Evolutionary conservation across 805 yeast species (phyloP).

Genomic region (Kurtzmaniella cleridarum): DNA sequence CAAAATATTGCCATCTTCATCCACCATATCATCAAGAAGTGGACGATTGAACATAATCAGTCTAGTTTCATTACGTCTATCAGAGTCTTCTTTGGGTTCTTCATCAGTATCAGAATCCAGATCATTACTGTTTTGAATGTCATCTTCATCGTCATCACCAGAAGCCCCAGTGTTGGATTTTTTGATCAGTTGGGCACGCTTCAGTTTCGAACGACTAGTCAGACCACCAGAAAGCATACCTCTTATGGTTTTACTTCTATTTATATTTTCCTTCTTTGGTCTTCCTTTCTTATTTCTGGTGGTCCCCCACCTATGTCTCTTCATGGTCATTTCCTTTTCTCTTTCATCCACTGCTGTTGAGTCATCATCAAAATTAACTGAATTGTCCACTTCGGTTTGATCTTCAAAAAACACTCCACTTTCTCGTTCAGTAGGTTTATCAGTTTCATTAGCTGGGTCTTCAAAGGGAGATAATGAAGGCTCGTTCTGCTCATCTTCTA

Average conservation of each 20-base stretch:
- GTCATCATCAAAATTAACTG: not conserved
- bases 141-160: slow-evolving; percentile 20
- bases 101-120: slow-evolving; percentile 16
- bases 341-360: slow-evolving; percentile 14
- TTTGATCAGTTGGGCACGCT: slow-evolving; percentile 10
- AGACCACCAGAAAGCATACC: slow-evolving; percentile 21
- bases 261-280: slow-evolving; percentile 44
- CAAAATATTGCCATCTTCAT: slow-evolving; percentile 54
- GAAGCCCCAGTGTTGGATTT: slow-evolving; percentile 2
- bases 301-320: slow-evolving; percentile 88
- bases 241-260: slow-evolving; percentile 56
- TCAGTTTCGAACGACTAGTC: slow-evolving; percentile 8
- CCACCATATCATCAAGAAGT: slow-evolving; percentile 53
- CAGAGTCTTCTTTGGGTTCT: slow-evolving; percentile 23
- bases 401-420: not conserved
- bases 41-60: slow-evolving; percentile 54
- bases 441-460: too few relatives aligned
- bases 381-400: too few relatives aligned
- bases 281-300: slow-evolving; percentile 69
- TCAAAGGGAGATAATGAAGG: too few relatives aligned
- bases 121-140: slow-evolving; percentile 22
- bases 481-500: slow-evolving; percentile 21
- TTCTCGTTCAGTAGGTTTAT: not conserved
- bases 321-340: slow-evolving; percentile 49
- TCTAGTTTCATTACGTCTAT: slow-evolving; percentile 31